phyloP scores from a whole-genome alignment of 163 green algal species.

The Scenedesmus sp. region DNA sequence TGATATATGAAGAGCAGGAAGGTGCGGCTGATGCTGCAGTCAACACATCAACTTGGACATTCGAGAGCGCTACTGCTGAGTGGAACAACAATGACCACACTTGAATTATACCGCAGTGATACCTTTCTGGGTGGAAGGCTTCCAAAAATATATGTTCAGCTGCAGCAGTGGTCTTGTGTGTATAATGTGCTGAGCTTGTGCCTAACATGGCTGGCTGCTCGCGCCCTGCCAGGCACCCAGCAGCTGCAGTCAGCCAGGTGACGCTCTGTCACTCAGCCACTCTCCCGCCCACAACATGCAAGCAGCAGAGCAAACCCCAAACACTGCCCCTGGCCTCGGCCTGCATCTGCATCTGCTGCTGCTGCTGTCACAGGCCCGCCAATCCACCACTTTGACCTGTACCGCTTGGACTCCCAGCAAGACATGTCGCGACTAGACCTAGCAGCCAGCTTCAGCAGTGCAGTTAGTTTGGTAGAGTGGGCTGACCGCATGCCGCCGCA shows the following conservation, averaged over 20 bases:
- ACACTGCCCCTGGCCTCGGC: slow-evolving; percentile 94
- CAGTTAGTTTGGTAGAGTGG: slow-evolving; percentile 89
- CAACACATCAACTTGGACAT: background rate
- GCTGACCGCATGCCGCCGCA: slow-evolving; percentile 72
- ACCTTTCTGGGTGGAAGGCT: too few species aligned
- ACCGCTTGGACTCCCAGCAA: slow-evolving; percentile 70
- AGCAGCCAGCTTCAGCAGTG: slow-evolving; percentile 63
- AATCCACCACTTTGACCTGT: slow-evolving; percentile 95
- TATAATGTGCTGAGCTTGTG: too few species aligned
- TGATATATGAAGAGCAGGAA: slow-evolving; percentile 83
- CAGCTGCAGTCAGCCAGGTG: too few species aligned
- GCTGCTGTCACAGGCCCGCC: slow-evolving; percentile 42
- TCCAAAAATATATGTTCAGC: too few species aligned
- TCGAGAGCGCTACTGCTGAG: too few species aligned
- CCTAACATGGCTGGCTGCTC: too few species aligned
- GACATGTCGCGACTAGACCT: slow-evolving; percentile 78
- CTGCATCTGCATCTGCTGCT: slow-evolving; percentile 44
- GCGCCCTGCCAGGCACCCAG: too few species aligned
- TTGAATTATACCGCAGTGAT: too few species aligned
- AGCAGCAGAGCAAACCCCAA: slow-evolving; percentile 29
- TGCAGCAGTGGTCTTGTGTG: too few species aligned
- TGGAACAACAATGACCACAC: too few species aligned
- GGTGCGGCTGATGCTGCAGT: slow-evolving; percentile 64
- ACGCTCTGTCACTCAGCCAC: too few species aligned
- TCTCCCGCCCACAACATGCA: too few species aligned